Evolutionary conservation across 2,329 filamentous ascomycete genomes (phyloP).

Genomic region (Scolecobasidium constrictum): DNA sequence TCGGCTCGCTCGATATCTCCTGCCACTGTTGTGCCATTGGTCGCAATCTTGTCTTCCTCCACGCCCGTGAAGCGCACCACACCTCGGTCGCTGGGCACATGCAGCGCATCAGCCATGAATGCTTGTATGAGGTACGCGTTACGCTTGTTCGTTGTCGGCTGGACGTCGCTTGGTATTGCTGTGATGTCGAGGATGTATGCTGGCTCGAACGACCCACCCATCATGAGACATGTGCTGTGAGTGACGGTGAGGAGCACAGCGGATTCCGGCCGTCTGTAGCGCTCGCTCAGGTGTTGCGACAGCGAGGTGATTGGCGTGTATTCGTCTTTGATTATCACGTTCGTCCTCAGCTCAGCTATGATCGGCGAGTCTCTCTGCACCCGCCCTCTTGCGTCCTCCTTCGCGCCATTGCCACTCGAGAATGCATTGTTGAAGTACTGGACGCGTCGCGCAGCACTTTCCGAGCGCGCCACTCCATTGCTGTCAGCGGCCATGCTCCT

Average conservation of each 20-base stretch:
- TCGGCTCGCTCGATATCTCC: conserved; percentile 47
- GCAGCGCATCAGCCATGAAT: conserved; percentile 61
- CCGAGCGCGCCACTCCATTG: background rate
- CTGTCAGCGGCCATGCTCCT: background rate
- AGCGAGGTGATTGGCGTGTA: conserved; percentile 64
- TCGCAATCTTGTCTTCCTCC: conserved; percentile 60
- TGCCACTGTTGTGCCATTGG: conserved; percentile 57
- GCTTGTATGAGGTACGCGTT: conserved; percentile 68
- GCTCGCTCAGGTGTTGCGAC: conserved; percentile 58
- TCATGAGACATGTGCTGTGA: conserved; percentile 63
- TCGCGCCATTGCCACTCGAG: conserved; percentile 18
- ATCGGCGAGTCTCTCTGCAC: conserved; percentile 35
- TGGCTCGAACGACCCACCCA: conserved; percentile 65
- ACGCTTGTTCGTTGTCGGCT: conserved; percentile 66
- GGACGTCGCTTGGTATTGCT: conserved; percentile 57
- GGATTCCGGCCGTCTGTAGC: conserved; percentile 64
- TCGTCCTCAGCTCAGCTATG: conserved; percentile 36
- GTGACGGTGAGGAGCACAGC: conserved; percentile 67
- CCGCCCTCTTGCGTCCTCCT: conserved; percentile 23
- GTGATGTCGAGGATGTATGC: conserved; percentile 70
- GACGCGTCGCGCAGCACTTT: background rate
- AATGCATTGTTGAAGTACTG: conserved; percentile 24
- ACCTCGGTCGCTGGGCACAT: conserved; percentile 55
- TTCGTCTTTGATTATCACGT: conserved; percentile 58
- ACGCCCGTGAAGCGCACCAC: conserved; percentile 62